Percentiles rank a stretch among this genome's conserved stretches.
These are phyloP conservation scores for Skeletonema menzelii DNA, from an alignment of 108 stramenopile genomes.

Conservation along the genomic window DNA sequence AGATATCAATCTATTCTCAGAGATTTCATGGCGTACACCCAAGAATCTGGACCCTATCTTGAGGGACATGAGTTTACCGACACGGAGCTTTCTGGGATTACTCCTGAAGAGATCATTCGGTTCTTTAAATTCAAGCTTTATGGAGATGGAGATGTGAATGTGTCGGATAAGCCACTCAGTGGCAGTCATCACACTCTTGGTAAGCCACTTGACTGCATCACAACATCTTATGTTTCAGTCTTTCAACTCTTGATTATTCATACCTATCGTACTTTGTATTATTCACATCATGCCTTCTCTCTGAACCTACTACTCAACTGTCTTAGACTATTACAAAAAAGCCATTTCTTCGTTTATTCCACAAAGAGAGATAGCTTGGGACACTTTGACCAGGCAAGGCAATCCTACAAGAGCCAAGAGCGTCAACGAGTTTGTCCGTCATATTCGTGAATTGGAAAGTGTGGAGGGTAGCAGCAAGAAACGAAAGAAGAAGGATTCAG, in stretches of 20 bases:
- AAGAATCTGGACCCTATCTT: neutral
- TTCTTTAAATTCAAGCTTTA: neutral
- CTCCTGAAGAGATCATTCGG: neutral
- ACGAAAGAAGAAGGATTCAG: neutral
- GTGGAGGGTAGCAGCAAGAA: neutral
- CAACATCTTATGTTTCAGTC: neutral
- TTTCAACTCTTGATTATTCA: neutral
- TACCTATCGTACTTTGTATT: no score
- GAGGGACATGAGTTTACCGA: neutral
- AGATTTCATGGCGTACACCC: slow-evolving; percentile 1
- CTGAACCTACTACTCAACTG: no score
- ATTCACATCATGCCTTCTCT: neutral
- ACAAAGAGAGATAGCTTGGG: neutral
- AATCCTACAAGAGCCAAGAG: neutral
- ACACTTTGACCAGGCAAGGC: neutral
- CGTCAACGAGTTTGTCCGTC: neutral
- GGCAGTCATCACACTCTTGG: neutral
- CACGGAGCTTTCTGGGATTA: neutral
- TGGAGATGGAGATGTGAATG: neutral
- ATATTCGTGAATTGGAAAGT: neutral
- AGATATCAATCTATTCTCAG: neutral
- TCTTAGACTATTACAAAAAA: neutral
- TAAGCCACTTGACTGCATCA: neutral
- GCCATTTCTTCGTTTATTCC: neutral
- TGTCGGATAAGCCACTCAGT: neutral